These are phyloP conservation scores for Pseudogymnoascus sp. DNA, from an alignment of 2,329 filamentous ascomycete genomes.

Conservation along the genomic window DNA sequence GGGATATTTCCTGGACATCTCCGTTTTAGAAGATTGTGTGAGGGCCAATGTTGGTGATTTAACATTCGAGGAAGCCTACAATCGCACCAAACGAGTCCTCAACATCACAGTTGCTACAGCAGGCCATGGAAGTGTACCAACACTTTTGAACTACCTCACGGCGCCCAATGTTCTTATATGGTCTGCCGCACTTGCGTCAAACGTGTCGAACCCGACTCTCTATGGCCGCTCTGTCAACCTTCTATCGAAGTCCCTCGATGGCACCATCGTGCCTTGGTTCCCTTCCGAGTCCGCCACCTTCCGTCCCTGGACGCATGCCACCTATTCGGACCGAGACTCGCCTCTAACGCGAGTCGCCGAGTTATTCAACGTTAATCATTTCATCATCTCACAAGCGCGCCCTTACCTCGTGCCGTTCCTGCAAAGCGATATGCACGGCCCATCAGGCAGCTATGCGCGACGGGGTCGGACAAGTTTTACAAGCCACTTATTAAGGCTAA, in stretches of 20 bases:
- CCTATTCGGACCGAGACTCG: slow-evolving; percentile 47
- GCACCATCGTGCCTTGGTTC: slow-evolving; percentile 52
- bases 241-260: slow-evolving; percentile 55
- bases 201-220: slow-evolving; percentile 40
- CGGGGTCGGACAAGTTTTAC: slow-evolving; percentile 50
- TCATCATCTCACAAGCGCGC: slow-evolving; percentile 84
- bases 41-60: slow-evolving; percentile 77
- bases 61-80: slow-evolving; percentile 89
- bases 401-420: slow-evolving; percentile 85
- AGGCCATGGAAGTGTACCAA: slow-evolving; percentile 67
- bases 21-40: slow-evolving; percentile 75
- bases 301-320: slow-evolving; percentile 45
- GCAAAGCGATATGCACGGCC: slow-evolving; percentile 70
- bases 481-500: slow-evolving; percentile 55
- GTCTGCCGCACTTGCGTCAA: slow-evolving; percentile 52
- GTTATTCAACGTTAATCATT: slow-evolving; percentile 74
- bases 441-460: slow-evolving; percentile 52
- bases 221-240: slow-evolving; percentile 45
- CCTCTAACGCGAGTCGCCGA: slow-evolving; percentile 55
- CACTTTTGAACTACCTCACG: slow-evolving; percentile 83
- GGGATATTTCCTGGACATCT: slow-evolving; percentile 77
- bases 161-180: slow-evolving; percentile 77
- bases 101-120: slow-evolving; percentile 86
- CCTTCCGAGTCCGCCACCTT: slow-evolving; percentile 41
- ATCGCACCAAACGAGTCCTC: slow-evolving; percentile 73